Evolutionary conservation across 805 yeast genomes (phyloP).

Genomic region (Phaffomyces antillensis): DNA sequence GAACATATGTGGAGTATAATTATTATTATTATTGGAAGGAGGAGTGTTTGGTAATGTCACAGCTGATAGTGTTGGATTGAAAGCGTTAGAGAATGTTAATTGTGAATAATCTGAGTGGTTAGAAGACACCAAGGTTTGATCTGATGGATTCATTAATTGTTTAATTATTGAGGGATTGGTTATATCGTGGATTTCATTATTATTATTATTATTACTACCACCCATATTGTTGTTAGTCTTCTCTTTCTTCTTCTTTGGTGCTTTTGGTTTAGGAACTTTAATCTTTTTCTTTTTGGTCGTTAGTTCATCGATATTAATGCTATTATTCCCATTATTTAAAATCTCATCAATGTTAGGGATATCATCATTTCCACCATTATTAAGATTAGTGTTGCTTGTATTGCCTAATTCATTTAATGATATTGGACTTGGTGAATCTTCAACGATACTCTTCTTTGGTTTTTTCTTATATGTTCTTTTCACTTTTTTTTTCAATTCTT

Average conservation of each 20-base stretch:
- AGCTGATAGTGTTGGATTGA: no score
- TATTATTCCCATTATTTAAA: slow-evolving; percentile 1
- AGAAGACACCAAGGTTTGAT: background rate
- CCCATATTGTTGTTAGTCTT: background rate
- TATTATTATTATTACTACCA: background rate
- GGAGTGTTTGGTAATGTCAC: no score
- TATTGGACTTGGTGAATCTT: slow-evolving; percentile 22
- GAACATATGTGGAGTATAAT: no score
- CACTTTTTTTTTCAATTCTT: slow-evolving; percentile 6
- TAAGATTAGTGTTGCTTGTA: background rate
- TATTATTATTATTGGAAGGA: no score
- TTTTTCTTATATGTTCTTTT: slow-evolving; percentile 6
- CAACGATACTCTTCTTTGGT: slow-evolving; percentile 3
- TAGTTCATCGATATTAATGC: background rate
- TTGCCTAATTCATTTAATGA: slow-evolving; percentile 5
- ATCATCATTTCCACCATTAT: background rate
- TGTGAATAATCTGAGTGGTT: background rate
- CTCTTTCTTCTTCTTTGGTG: background rate
- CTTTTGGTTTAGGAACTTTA: background rate
- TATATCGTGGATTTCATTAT: background rate
- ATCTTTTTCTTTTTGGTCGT: background rate
- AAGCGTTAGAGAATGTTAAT: no score
- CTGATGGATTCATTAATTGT: background rate
- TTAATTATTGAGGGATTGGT: background rate
- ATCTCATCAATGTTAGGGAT: slow-evolving; percentile 7